phyloP scores from a whole-genome alignment of 306 rosid species.

The Glycine soja region DNA sequence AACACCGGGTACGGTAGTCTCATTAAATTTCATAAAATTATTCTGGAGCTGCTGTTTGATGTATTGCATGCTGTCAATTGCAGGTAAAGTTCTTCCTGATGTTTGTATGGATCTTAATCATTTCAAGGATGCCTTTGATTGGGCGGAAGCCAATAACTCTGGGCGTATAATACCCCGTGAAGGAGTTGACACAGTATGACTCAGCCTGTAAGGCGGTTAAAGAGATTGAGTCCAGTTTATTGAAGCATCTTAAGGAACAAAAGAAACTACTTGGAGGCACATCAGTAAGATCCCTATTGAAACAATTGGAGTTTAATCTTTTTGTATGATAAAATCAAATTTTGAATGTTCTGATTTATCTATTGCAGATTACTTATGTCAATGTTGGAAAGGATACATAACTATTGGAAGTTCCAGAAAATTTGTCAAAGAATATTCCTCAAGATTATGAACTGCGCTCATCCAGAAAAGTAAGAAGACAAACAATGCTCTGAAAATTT shows the following conservation, averaged over 20 bases:
- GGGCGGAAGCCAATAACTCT: conserved; percentile 90
- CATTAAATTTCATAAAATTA: conserved; percentile 2
- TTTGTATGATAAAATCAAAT: conserved; percentile 12
- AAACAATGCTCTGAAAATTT: conserved; percentile 10
- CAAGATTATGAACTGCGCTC: conserved; percentile 80
- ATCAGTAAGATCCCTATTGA: conserved; percentile 55
- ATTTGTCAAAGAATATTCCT: conserved; percentile 61
- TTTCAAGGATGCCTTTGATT: conserved; percentile 93
- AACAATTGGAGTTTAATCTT: conserved; percentile 39
- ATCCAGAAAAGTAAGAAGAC: conserved; percentile 72
- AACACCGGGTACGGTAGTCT: conserved; percentile 68
- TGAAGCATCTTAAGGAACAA: conserved; percentile 73
- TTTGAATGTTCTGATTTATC: conserved; percentile 39
- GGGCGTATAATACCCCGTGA: conserved; percentile 92
- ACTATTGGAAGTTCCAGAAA: conserved; percentile 91
- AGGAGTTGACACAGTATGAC: conserved; percentile 80
- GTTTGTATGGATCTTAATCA: conserved; percentile 62
- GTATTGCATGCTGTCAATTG: conserved; percentile 41
- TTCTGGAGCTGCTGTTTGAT: conserved; percentile 41
- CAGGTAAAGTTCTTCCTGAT: conserved; percentile 83
- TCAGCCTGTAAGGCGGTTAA: conserved; percentile 74
- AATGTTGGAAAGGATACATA: conserved; percentile 83
- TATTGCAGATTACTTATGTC: conserved; percentile 75
- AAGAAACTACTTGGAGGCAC: conserved; percentile 68
- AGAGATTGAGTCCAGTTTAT: conserved; percentile 69